Evolutionary conservation across 345 rosid species (phyloP), one percentile per base, ranked within the genome.

Genomic region (Citrus sinensis): DNA sequence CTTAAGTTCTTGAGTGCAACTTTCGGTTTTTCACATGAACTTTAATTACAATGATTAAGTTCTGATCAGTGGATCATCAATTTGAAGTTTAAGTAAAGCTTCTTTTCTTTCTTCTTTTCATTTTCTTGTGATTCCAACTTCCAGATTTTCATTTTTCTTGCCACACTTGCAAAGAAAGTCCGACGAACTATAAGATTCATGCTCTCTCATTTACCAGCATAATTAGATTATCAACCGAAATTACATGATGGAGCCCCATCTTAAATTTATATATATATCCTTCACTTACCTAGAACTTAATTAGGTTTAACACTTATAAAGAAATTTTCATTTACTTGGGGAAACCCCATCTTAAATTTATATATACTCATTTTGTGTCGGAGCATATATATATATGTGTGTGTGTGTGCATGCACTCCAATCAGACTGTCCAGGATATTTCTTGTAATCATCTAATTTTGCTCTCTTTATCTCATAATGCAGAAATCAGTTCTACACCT

Each of bases 401-500:
- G 32, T 32, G 32, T 30, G 34, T 30, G 30, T 30, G 30, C 16
- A 11, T 42, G 51, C 16, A 11, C 16, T 42, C 4, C 51, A 42
- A 42, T 10, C 16, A 42, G 4, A 42, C 49, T 0, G 49, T 42
- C 14, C 49, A 42, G 49, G 49, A 2, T 2, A 42, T 42, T 42
- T 42, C 9, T 42, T 11, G 51, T 46, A 3, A 46, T 13, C 17
- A 46, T 46, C 5, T 46, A 46, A 42, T 46, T 46, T 46, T 46
- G 17, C 51, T 13, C 17, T 46, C 51, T 13, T 11, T 46, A 11
- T 42, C 49, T 42, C 16, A 46, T 46, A 9, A 16, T 81, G 80
- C 82, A 87, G 93, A 84, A 69, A 58, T 88, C 0, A 87, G 82
- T 67, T 68, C 84, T 30, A 80, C 75, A 4, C 84, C 86, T 78